Evolutionary conservation across 257 asterid species (phyloP).

Genomic region (Solanum bulbocastanum): DNA sequence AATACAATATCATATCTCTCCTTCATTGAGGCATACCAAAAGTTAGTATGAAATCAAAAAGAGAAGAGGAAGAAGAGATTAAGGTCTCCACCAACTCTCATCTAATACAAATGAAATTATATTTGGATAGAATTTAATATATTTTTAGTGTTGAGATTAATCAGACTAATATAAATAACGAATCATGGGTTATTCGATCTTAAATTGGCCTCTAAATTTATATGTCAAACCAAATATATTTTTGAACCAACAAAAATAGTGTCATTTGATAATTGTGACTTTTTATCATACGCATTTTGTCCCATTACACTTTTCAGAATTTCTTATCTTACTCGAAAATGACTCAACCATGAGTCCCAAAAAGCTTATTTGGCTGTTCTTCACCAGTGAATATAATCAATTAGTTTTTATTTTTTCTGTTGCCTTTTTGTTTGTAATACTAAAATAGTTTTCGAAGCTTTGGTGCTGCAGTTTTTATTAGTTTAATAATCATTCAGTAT

Average conservation of each 20-base stretch:
- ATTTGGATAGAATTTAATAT: no score
- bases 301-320: background rate
- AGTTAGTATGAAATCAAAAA: no score
- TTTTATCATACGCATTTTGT: background rate
- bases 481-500: background rate
- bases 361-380: background rate
- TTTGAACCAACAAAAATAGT: background rate
- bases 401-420: background rate
- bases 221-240: no score
- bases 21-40: no score
- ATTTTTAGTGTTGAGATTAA: no score
- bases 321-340: background rate
- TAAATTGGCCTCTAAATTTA: no score
- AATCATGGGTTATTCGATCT: no score
- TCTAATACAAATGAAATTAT: no score
- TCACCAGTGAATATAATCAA: background rate
- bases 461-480: background rate
- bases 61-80: no score
- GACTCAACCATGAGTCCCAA: background rate
- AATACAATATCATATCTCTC: no score
- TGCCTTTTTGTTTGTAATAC: background rate
- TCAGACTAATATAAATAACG: no score
- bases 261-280: background rate
- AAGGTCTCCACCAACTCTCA: no score
- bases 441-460: background rate